phyloP scores from a whole-genome alignment of 371 early-diverging fungal species.

The Mortierella sp. region DNA sequence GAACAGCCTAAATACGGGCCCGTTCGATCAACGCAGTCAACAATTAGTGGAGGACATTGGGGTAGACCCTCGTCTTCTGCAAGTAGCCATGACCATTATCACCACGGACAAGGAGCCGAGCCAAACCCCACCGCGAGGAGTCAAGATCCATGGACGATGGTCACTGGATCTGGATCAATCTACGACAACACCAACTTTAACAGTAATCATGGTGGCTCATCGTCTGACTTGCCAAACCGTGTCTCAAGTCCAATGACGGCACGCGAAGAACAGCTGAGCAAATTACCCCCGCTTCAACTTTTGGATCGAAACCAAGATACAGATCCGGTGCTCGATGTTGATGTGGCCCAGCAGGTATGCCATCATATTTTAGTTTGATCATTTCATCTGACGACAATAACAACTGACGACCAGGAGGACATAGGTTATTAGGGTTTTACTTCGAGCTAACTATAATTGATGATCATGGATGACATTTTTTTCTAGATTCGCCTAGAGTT shows the following conservation, averaged over 20 bases:
- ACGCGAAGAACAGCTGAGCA: slow-evolving; percentile 43
- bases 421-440: neutral
- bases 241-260: slow-evolving; percentile 22
- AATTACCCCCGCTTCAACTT: slow-evolving; percentile 59
- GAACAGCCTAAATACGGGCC: slow-evolving; percentile 42
- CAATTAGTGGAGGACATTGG: slow-evolving; percentile 48
- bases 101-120: slow-evolving; percentile 13
- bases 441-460: slow-evolving; percentile 5
- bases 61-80: slow-evolving; percentile 29
- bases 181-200: neutral
- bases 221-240: slow-evolving; percentile 6
- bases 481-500: slow-evolving; percentile 57
- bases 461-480: neutral
- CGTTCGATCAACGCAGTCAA: slow-evolving; percentile 40
- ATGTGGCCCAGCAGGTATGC: slow-evolving; percentile 64
- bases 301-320: slow-evolving; percentile 59
- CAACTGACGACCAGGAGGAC: neutral
- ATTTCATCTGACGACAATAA: neutral
- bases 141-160: slow-evolving; percentile 48
- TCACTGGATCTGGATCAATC: slow-evolving; percentile 44
- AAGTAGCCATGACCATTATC: slow-evolving; percentile 4
- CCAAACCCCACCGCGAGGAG: slow-evolving; percentile 31
- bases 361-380: neutral
- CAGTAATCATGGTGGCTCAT: neutral
- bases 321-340: slow-evolving; percentile 62